phyloP scores from a whole-genome alignment of 2,329 filamentous ascomycete genomes.

The Coniochaeta sp. region DNA sequence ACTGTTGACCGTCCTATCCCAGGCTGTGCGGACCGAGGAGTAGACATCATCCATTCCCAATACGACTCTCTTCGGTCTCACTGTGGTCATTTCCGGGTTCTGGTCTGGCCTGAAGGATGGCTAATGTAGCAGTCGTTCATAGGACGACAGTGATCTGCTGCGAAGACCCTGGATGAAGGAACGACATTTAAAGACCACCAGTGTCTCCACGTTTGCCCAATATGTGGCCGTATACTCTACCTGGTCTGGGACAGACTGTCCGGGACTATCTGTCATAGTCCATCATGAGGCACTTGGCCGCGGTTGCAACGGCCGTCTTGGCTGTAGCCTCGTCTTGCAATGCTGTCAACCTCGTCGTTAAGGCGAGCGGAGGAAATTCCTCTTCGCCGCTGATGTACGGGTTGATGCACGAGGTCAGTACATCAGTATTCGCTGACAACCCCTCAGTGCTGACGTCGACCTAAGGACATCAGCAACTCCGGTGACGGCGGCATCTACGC shows the following conservation, averaged over 20 bases:
- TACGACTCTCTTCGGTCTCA: background rate
- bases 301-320: constrained; percentile 1
- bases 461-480: constrained; percentile 56
- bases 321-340: constrained; percentile 5
- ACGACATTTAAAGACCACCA: background rate
- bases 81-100: background rate
- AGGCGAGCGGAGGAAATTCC: constrained; percentile 24
- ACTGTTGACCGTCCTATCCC: background rate
- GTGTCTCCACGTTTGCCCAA: background rate
- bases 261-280: background rate
- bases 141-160: background rate
- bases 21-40: background rate
- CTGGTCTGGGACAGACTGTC: background rate
- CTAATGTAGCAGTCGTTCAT: background rate
- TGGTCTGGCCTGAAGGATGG: background rate
- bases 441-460: background rate
- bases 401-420: constrained; percentile 30
- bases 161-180: background rate
- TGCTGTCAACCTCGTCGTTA: constrained; percentile 5
- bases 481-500: constrained; percentile 69
- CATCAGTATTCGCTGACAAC: background rate
- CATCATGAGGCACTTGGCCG: background rate
- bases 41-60: background rate
- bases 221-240: background rate
- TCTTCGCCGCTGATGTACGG: constrained; percentile 30